These are phyloP conservation scores for Bonnemaisonia californica DNA, from an alignment of 31 red algal genomes.

Conservation along the genomic window DNA sequence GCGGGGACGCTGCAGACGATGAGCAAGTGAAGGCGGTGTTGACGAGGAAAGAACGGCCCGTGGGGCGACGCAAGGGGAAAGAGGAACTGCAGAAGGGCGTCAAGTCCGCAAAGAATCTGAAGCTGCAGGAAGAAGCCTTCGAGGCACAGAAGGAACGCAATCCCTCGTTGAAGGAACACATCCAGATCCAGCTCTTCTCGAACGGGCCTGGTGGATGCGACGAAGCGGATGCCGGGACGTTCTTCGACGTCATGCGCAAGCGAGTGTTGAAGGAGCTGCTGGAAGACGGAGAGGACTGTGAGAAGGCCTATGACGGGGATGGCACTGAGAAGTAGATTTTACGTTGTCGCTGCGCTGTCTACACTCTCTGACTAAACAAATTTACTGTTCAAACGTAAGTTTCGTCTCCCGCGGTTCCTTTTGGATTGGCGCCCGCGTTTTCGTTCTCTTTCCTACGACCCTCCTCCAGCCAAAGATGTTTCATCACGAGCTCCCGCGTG, in stretches of 20 bases:
- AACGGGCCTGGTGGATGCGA: slow-evolving; percentile 12
- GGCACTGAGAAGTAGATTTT: neutral
- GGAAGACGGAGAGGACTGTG: slow-evolving; percentile 8
- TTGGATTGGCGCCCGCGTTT: neutral
- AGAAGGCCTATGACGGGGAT: neutral
- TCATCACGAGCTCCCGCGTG: no score
- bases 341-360: neutral
- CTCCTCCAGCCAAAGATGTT: no score
- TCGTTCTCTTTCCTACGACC: no score
- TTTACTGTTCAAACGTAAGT: slow-evolving; percentile 3
- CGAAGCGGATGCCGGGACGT: neutral
- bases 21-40: neutral
- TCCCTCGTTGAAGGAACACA: neutral
- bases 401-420: neutral
- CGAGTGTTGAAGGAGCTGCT: slow-evolving; percentile 1
- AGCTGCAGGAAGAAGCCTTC: neutral
- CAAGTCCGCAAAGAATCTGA: neutral
- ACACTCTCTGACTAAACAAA: slow-evolving; percentile 3
- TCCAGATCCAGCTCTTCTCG: neutral
- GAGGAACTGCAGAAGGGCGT: neutral
- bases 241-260: neutral
- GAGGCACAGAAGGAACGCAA: slow-evolving; percentile 14
- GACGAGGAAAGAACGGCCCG: neutral
- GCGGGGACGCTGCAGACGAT: slow-evolving; percentile 2
- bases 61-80: slow-evolving; percentile 13